A percentile compares a stretch with the other conserved stretches of the same genome.
These are phyloP conservation scores for Ophiocordyceps camponoti-floridani DNA, from an alignment of 2,329 filamentous ascomycete species.

Conservation along the genomic window DNA sequence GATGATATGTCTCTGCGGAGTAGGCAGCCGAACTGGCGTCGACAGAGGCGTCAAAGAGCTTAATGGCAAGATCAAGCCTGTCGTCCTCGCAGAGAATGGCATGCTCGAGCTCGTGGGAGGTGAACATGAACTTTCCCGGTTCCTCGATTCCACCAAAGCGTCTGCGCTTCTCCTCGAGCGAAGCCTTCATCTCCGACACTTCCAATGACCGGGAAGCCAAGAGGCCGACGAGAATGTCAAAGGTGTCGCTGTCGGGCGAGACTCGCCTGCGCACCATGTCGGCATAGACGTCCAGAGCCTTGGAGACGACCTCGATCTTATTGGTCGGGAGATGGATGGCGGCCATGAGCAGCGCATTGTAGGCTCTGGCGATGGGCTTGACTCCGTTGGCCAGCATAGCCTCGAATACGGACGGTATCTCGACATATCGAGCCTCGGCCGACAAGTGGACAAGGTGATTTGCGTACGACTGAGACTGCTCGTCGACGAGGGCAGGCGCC, in stretches of 20 bases:
- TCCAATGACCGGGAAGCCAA: constrained; percentile 68
- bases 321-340: constrained; percentile 67
- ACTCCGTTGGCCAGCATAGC: constrained; percentile 70
- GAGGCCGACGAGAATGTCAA: constrained; percentile 70
- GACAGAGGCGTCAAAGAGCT: constrained; percentile 65
- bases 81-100: constrained; percentile 78
- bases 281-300: constrained; percentile 85
- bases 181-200: constrained; percentile 52
- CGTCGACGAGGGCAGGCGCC: constrained; percentile 38
- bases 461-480: constrained; percentile 54
- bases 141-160: constrained; percentile 78
- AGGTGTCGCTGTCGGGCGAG: constrained; percentile 66
- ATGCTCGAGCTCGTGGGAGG: constrained; percentile 72
- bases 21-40: constrained; percentile 45
- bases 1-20: constrained; percentile 66
- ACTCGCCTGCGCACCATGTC: constrained; percentile 87
- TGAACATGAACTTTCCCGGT: constrained; percentile 71
- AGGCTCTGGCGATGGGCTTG: constrained; percentile 66
- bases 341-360: constrained; percentile 76
- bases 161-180: constrained; percentile 62
- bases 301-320: constrained; percentile 70
- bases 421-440: constrained; percentile 54
- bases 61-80: constrained; percentile 67
- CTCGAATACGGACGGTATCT: constrained; percentile 85
- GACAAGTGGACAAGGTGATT: constrained; percentile 63